Evolutionary conservation across 1,139 yeast species (phyloP).

Genomic region (Geotrichum histeridarum): DNA sequence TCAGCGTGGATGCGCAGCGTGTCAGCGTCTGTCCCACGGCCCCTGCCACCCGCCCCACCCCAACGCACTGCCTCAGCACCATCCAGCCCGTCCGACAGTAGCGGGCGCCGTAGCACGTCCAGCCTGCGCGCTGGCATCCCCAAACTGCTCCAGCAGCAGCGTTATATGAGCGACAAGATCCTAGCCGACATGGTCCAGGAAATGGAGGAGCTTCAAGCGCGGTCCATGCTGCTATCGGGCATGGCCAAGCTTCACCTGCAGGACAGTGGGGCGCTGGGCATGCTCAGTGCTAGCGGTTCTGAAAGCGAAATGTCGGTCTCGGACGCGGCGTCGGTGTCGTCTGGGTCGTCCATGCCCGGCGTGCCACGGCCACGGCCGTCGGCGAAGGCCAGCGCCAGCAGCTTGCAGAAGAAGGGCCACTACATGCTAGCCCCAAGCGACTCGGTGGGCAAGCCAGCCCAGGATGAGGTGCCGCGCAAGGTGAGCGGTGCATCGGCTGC

Average conservation of each 20-base stretch:
- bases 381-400: too few species aligned
- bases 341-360: too few species aligned
- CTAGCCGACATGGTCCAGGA: constrained; percentile 31
- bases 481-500: background rate
- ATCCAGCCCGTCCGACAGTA: background rate
- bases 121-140: constrained; percentile 7
- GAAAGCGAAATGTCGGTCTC: background rate
- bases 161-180: constrained; percentile 27
- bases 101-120: background rate
- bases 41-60: constrained; percentile 17
- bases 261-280: background rate
- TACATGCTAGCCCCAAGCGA: too few species aligned
- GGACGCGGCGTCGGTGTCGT: background rate
- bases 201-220: constrained; percentile 29
- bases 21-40: constrained; percentile 8
- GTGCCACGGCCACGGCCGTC: too few species aligned
- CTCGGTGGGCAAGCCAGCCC: background rate
- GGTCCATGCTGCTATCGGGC: constrained; percentile 20
- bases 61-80: constrained; percentile 1
- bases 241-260: constrained; percentile 9
- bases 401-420: too few species aligned
- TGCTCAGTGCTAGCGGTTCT: background rate
- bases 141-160: constrained; percentile 18
- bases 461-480: constrained; percentile 7
- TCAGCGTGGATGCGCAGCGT: constrained; percentile 7